Conservation (phyloP, 805 yeast species). For the Teunomyces funiuensis region DNA sequence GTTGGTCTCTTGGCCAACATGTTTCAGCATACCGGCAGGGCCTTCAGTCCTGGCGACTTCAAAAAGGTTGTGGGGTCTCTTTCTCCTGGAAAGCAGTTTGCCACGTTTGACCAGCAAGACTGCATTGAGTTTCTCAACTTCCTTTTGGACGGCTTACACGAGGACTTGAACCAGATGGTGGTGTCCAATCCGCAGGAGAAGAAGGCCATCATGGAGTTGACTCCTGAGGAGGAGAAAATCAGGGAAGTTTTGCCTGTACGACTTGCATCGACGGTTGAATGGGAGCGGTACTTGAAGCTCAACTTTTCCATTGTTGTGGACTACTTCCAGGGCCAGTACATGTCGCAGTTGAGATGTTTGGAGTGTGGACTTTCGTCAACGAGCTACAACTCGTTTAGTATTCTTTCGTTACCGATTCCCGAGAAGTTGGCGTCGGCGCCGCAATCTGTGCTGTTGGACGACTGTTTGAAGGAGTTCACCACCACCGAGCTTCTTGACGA, state of each 20-base stretch:
- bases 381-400: constrained; percentile 80
- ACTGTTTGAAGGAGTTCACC: constrained; percentile 77
- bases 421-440: constrained; percentile 29
- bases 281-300: constrained; percentile 82
- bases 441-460: constrained; percentile 41
- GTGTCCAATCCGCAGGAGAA: constrained; percentile 30
- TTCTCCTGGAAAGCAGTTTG: constrained; percentile 58
- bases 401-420: constrained; percentile 79
- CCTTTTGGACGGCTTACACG: constrained; percentile 74
- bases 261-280: constrained; percentile 82
- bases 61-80: constrained; percentile 67
- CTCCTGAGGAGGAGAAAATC: constrained; percentile 62
- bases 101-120: constrained; percentile 76
- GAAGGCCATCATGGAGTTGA: constrained; percentile 44
- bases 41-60: constrained; percentile 61
- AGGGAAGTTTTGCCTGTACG: constrained; percentile 76
- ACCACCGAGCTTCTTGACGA: constrained; percentile 72
- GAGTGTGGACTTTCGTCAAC: constrained; percentile 77
- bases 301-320: constrained; percentile 81
- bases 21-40: constrained; percentile 46
- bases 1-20: constrained; percentile 58
- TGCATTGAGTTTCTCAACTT: constrained; percentile 80
- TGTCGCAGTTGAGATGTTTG: constrained; percentile 73
- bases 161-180: constrained; percentile 72
- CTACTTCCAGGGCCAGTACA: constrained; percentile 84